Percentiles rank a stretch among this genome's conserved stretches.
Evolutionary conservation across 108 stramenopile genomes (phyloP).

Genomic region (Skeletonema potamos): DNA sequence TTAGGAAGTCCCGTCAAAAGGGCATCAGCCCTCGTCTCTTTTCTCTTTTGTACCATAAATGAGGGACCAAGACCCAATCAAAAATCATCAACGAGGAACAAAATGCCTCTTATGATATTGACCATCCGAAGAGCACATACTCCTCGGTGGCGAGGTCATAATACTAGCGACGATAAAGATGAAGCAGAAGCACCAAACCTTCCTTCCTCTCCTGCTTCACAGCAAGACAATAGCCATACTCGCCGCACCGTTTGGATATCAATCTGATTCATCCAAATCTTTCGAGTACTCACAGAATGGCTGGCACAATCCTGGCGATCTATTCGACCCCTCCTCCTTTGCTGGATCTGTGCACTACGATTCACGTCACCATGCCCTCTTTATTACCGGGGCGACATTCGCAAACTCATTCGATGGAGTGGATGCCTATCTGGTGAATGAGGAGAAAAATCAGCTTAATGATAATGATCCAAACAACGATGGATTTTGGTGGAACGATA

Average conservation of each 20-base stretch:
- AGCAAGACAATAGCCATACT: not conserved
- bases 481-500: slow-evolving; percentile 25
- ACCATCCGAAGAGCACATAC: too few relatives aligned
- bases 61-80: too few relatives aligned
- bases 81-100: too few relatives aligned
- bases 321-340: slow-evolving; percentile 39
- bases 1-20: not conserved
- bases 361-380: slow-evolving; percentile 44
- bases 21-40: not conserved
- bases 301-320: not conserved
- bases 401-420: slow-evolving; percentile 31
- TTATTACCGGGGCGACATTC: slow-evolving; percentile 48
- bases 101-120: too few relatives aligned
- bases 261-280: slow-evolving; percentile 35
- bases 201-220: not conserved
- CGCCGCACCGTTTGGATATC: slow-evolving; percentile 31
- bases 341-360: slow-evolving; percentile 53
- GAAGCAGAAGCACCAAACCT: not conserved
- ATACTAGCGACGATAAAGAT: not conserved
- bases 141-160: too few relatives aligned
- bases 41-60: too few relatives aligned
- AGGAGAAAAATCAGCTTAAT: not conserved
- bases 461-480: slow-evolving; percentile 1
- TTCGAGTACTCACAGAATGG: slow-evolving; percentile 1
- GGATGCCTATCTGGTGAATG: slow-evolving; percentile 15